Base-by-base conservation (phyloP, 2,329 filamentous ascomycete species). In the Teratosphaeria viscida region DNA sequence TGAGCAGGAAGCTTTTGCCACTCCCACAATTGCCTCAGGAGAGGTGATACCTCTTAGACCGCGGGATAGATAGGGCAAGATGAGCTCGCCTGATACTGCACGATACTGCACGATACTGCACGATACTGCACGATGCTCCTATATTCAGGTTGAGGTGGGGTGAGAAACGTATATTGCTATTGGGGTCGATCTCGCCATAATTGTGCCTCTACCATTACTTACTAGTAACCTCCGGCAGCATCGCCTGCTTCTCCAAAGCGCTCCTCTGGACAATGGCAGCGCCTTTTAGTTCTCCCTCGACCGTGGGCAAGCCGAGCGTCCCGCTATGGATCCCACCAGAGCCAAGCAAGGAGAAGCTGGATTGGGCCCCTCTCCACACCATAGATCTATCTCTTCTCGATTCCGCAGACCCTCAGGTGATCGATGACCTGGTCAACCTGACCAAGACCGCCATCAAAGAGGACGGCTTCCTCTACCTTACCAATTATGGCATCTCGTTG, bases 401-500 rank as follows among this genome's bases (percentile, higher is more conserved):
- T 54, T 71, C 68, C 10, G 65, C 70, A 11, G 67, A 72, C 34
- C 68, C 67, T 23, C 59, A 63, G 2, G 74, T 79, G 0, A 76
- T 79, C 1, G 72, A 76, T 16, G 62, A 71, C 2, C 72, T 81
- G 2, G 72, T 81, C 3, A 65, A 77, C 52, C 72, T 75, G 34
- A 69, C 71, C 19, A 72, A 71, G 61, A 64, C 57, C 14, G 71
- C 71, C 5, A 72, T 73, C 32, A 66, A 67, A 8, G 67, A 72
- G 12, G 71, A 73, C 52, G 71, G 70, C 1, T 72, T 73, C 57
- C 62, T 73, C 5, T 80, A 79, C 65, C 68, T 81, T 0, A 75
- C 78, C 62, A 79, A 82, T 66, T 80, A 81, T 60, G 79, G 78
- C 16, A 66, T 81, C 27, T 79, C 77, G 1, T 61, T 81, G 5